Evolutionary conservation across 306 rosid genomes (phyloP).

Genomic region (Argentina anserina): DNA sequence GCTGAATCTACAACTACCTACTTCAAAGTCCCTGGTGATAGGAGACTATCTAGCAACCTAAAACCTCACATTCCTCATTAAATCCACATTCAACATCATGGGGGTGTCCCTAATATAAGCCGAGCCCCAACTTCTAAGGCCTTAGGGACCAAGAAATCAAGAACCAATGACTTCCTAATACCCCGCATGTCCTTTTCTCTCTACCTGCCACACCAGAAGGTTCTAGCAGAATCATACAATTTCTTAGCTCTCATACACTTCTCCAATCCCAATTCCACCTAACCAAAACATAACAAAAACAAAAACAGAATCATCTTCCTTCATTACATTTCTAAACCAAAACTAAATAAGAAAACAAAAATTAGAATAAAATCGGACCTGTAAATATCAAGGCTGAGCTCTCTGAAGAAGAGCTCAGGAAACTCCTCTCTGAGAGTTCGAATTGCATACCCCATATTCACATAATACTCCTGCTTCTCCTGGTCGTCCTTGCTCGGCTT

Average conservation of each 20-base stretch:
- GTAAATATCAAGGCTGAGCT: conserved; percentile 66
- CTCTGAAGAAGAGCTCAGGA: conserved; percentile 63
- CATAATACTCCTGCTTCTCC: conserved; percentile 68
- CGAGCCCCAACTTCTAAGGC: too few species aligned
- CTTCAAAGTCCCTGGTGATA: too few species aligned
- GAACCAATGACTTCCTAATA: too few species aligned
- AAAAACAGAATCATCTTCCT: not conserved
- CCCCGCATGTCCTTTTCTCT: not conserved
- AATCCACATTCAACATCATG: not conserved
- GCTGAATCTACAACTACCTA: too few species aligned
- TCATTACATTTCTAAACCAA: not conserved
- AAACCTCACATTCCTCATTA: not conserved
- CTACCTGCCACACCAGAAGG: not conserved
- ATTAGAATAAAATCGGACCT: conserved; percentile 30
- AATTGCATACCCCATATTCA: conserved; percentile 79
- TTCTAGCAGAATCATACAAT: not conserved
- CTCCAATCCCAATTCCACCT: not conserved
- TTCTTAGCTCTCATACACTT: not conserved
- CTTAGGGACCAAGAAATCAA: not conserved
- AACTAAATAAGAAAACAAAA: not conserved
- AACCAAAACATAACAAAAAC: not conserved
- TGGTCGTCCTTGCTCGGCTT: conserved; percentile 68
- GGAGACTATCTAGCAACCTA: too few species aligned
- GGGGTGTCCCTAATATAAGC: not conserved
- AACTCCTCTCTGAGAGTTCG: conserved; percentile 77